Evolutionary conservation across 192 early-diverging fungal species (phyloP).

Genomic region (Mortierella claussenii): DNA sequence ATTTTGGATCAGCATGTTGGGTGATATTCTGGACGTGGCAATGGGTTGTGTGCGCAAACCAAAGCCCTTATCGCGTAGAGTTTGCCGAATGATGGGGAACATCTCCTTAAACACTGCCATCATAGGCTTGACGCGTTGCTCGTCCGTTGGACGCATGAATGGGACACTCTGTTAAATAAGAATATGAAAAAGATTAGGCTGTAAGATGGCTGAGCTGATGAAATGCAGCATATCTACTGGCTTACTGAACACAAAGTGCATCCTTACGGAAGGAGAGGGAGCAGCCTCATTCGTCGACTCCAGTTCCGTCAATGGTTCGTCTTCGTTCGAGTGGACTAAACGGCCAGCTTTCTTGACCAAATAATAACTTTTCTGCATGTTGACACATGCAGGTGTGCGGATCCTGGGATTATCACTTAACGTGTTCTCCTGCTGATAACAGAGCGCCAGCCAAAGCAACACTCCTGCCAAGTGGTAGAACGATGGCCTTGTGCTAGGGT

Average conservation of each 20-base stretch:
- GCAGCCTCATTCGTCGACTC: conserved; percentile 14
- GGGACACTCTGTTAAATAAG: conserved; percentile 23
- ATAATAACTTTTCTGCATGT: conserved; percentile 53
- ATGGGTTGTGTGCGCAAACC: conserved; percentile 41
- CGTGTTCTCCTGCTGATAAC: conserved; percentile 53
- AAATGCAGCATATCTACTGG: too few species aligned
- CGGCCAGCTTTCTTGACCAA: conserved; percentile 45
- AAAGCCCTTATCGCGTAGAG: conserved; percentile 50
- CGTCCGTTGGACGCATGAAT: conserved; percentile 26
- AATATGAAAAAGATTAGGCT: too few species aligned
- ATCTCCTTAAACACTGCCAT: conserved; percentile 50
- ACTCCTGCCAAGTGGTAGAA: conserved; percentile 41
- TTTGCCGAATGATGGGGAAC: conserved; percentile 45
- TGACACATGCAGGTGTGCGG: conserved; percentile 44
- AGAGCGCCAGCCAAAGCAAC: conserved; percentile 41
- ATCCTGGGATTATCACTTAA: conserved; percentile 50
- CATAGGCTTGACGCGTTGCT: conserved; percentile 44
- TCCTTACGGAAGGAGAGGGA: not conserved
- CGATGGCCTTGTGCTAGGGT: conserved; percentile 30
- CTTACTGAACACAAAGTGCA: not conserved
- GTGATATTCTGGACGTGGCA: conserved; percentile 36
- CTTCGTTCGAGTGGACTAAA: conserved; percentile 37
- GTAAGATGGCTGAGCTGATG: too few species aligned
- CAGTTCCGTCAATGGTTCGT: conserved; percentile 41
- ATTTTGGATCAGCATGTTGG: conserved; percentile 33